These are phyloP conservation scores for Claviceps capensis DNA, from an alignment of 2,329 filamentous ascomycete species.

Conservation along the genomic window DNA sequence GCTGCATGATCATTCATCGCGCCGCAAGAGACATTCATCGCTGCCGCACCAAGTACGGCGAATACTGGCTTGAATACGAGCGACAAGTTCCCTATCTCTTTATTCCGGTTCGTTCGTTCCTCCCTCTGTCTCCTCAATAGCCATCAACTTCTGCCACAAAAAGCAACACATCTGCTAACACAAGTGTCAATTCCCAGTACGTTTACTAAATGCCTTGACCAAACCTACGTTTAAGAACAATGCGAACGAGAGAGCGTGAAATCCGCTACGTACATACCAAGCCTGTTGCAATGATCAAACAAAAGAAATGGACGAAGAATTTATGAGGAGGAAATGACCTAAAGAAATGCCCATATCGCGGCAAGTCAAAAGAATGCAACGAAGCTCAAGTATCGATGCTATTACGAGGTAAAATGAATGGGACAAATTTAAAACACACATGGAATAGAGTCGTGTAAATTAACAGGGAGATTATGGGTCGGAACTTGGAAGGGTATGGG, in stretches of 20 bases:
- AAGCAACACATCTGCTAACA: not conserved
- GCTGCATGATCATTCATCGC: slow-evolving; percentile 68
- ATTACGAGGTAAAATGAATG: not conserved
- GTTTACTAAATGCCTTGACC: not conserved
- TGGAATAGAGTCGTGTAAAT: no score
- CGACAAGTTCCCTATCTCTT: slow-evolving; percentile 69
- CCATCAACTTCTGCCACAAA: not conserved
- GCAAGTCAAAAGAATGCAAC: not conserved
- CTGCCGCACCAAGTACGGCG: slow-evolving; percentile 69
- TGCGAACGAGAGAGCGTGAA: not conserved
- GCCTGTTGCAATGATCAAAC: not conserved
- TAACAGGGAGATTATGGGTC: no score
- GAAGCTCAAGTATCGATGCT: not conserved
- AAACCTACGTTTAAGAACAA: not conserved
- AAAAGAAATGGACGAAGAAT: not conserved
- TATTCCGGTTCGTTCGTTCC: slow-evolving; percentile 48
- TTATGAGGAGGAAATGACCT: not conserved
- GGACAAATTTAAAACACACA: not conserved
- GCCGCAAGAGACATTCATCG: slow-evolving; percentile 62
- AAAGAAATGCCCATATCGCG: not conserved
- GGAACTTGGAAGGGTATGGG: no score
- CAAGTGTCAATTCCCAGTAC: not conserved
- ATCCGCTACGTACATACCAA: not conserved
- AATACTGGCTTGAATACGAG: slow-evolving; percentile 71
- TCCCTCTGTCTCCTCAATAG: not conserved